These are phyloP conservation scores for Candolleomyces aberdarensis DNA, from an alignment of 768 basidiomycete species.

Conservation along the genomic window DNA sequence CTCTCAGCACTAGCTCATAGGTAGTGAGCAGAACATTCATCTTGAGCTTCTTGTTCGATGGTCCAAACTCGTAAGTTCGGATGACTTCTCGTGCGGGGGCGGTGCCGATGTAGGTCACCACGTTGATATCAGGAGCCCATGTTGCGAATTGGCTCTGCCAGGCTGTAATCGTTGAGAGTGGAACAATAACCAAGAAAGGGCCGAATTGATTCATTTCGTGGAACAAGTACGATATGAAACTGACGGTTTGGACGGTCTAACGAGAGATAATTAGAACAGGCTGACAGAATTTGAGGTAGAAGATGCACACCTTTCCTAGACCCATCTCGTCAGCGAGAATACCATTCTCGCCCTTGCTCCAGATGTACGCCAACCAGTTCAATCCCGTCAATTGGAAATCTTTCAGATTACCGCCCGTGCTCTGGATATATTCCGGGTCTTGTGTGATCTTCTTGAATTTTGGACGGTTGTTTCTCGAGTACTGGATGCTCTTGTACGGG, in stretches of 20 bases:
- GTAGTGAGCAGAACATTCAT: constrained; percentile 98
- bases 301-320: constrained; percentile 75
- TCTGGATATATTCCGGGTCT: constrained; percentile 81
- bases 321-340: constrained; percentile 99
- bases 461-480: constrained; percentile 68
- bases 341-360: constrained; percentile 93
- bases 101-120: constrained; percentile 94
- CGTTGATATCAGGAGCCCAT: constrained; percentile 97
- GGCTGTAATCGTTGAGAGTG: constrained; percentile 95
- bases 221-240: constrained; percentile 93
- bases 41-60: constrained; percentile 84
- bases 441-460: constrained; percentile 77
- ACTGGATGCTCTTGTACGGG: constrained; percentile 78
- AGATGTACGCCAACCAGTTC: constrained; percentile 98
- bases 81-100: constrained; percentile 87
- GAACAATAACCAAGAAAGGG: constrained; percentile 96
- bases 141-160: constrained; percentile 94
- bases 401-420: constrained; percentile 84
- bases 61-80: constrained; percentile 87
- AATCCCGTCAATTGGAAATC: constrained; percentile 98
- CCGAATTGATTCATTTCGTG: constrained; percentile 92
- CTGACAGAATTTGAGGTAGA: not conserved
- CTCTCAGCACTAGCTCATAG: constrained; percentile 92
- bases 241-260: constrained; percentile 92
- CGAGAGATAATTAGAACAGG: constrained; percentile 13